Evolutionary conservation across 441 rosid genomes (phyloP).

Genomic region (Gossypium schwendimanii): DNA sequence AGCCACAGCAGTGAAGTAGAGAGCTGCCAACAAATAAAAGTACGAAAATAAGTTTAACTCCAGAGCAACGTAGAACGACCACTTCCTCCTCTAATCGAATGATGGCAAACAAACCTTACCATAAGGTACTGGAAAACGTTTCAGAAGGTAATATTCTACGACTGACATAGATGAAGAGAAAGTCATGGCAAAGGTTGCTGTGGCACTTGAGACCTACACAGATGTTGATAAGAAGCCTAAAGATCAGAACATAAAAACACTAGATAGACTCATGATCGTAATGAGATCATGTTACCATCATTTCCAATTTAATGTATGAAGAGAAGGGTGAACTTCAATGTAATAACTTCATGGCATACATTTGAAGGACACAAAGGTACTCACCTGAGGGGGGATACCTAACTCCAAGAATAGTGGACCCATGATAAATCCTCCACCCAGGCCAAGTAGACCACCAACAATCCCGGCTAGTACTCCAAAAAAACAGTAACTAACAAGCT

Average conservation of each 20-base stretch:
- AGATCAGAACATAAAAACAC: neutral
- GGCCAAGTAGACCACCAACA: slow-evolving; percentile 65
- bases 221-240: slow-evolving; percentile 5
- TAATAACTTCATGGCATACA: neutral
- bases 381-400: slow-evolving; percentile 65
- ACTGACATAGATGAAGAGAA: slow-evolving; percentile 77
- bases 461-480: slow-evolving; percentile 52
- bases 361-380: neutral
- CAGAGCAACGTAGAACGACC: neutral
- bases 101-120: slow-evolving; percentile 25
- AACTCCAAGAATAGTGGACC: slow-evolving; percentile 71
- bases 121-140: slow-evolving; percentile 65
- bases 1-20: slow-evolving; percentile 47
- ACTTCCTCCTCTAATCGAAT: neutral
- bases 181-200: slow-evolving; percentile 71
- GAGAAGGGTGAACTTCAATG: neutral
- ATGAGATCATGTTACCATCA: neutral
- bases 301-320: neutral
- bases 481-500: slow-evolving; percentile 42
- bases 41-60: neutral
- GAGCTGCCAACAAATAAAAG: slow-evolving; percentile 32
- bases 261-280: neutral
- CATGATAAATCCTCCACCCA: slow-evolving; percentile 74
- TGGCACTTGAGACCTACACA: slow-evolving; percentile 65
- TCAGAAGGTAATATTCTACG: slow-evolving; percentile 65